These are phyloP conservation scores for Phialophora expanda DNA, from an alignment of 2,329 filamentous ascomycete genomes.

Conservation along the genomic window DNA sequence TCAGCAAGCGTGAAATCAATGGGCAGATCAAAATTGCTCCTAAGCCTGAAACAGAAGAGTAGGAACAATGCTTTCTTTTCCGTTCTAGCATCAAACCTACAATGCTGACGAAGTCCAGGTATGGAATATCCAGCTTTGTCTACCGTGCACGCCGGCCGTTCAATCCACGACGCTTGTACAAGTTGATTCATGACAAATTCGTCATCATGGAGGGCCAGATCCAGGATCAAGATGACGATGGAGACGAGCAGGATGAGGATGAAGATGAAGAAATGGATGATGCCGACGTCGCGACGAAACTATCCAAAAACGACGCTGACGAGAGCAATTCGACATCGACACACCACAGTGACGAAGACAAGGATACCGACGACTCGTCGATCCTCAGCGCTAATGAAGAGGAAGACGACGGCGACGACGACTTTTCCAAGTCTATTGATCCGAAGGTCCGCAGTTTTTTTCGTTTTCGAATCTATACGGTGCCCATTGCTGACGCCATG, in stretches of 20 bases:
- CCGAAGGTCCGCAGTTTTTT: constrained; percentile 20
- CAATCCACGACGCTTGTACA: constrained; percentile 49
- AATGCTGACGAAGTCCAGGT: constrained; percentile 43
- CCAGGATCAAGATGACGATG: constrained; percentile 41
- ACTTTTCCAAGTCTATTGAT: constrained; percentile 31
- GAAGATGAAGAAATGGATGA: too few species aligned
- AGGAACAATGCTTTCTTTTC: constrained; percentile 35
- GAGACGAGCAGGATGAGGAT: constrained; percentile 29
- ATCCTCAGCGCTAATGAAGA: constrained; percentile 5
- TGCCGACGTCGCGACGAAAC: too few species aligned
- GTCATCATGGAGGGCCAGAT: constrained; percentile 50
- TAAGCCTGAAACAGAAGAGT: constrained; percentile 73
- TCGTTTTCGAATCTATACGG: not conserved
- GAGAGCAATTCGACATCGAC: too few species aligned
- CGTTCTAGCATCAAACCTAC: not conserved
- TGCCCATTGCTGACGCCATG: not conserved
- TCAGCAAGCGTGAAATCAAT: constrained; percentile 65
- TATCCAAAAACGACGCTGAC: too few species aligned
- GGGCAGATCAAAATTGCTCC: constrained; percentile 63
- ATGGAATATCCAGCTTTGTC: constrained; percentile 73
- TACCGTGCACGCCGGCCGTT: constrained; percentile 65
- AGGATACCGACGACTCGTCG: not conserved
- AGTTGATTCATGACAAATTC: constrained; percentile 53
- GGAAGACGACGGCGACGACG: constrained; percentile 13
- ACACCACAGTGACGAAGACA: constrained; percentile 20